Base-by-base conservation (phyloP, 805 yeast species). In the Metschnikowia cubensis region DNA sequence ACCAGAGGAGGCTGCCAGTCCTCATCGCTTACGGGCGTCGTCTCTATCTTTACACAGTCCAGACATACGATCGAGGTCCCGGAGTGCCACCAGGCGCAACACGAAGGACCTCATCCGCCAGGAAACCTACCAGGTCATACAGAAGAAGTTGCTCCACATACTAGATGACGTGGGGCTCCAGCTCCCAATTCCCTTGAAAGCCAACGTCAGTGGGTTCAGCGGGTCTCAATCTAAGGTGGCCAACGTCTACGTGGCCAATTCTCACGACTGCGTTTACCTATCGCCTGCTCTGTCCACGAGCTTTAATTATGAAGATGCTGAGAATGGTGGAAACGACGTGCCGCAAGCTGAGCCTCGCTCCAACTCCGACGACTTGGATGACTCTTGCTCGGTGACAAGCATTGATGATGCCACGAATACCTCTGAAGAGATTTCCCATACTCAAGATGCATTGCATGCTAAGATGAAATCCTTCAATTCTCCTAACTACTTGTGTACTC, bases 301-400 rank as follows among this genome's bases (percentile, higher is more conserved):
- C 45, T 69, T 66, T 54, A 71, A 74, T 14, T 71, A 72, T 52
- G 77, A 71, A 50, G 78, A 73, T 51, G 73, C 63, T 6, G 78
- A 73, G 51, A 68, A 69, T 48, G 77, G 75, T 4, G 71, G 68
- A 20, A 46, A 44, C 37, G 52, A 38, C 5, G 51, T 57, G 6
- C 60, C 64, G 3, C 59, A 58, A 35, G 52, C 51, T 18, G 50
- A 45, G 13, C 7, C 4, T 3, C 37, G n/a, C n/a, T 31, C 31
- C 20, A 15, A 6, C 7, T 7, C 6, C 5, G 45, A 33, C 29
- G 45, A 42, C 10, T n/a, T n/a, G 11, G 37, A 17, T 20, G 37
- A 34, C 11, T n/a, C 45, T n/a, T 6, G 22, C n/a, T 43, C 39
- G 3, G 14, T 20, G 13, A 18, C 13, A 6, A 18, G 39, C 14